Percentiles rank a stretch among this genome's conserved stretches.
phyloP scores from a whole-genome alignment of 1,284 basidiomycete genomes.

The Ceratobasidium sp. region DNA sequence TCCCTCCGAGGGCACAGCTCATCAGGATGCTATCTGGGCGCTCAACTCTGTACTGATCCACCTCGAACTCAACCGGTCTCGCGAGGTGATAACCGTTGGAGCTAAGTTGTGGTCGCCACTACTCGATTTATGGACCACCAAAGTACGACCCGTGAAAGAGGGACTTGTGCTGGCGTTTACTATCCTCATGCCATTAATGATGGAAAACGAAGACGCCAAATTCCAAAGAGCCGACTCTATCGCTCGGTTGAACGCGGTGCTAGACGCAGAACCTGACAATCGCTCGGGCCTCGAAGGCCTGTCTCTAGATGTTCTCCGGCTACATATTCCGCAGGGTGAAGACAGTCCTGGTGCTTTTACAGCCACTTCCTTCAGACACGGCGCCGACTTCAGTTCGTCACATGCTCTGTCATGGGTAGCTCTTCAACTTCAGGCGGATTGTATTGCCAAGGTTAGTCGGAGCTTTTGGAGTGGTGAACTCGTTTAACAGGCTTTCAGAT shows the following conservation, averaged over 20 bases:
- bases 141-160: conserved; percentile 77
- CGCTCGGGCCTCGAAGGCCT: conserved; percentile 63
- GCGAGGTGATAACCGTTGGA: conserved; percentile 71
- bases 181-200: conserved; percentile 79
- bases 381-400: conserved; percentile 75
- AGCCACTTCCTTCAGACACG: conserved; percentile 75
- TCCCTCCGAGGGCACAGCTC: conserved; percentile 77
- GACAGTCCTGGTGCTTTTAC: conserved; percentile 62
- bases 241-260: conserved; percentile 61
- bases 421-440: conserved; percentile 88
- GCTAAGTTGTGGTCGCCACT: conserved; percentile 73
- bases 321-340: conserved; percentile 61
- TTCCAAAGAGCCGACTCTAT: conserved; percentile 58
- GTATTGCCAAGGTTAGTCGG: conserved; percentile 71
- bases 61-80: conserved; percentile 77
- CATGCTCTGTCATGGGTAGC: conserved; percentile 86
- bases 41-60: conserved; percentile 78
- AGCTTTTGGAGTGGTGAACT: background rate
- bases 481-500: conserved; percentile 15
- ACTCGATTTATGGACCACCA: conserved; percentile 79
- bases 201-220: conserved; percentile 53
- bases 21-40: conserved; percentile 77
- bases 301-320: conserved; percentile 72
- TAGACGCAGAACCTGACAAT: conserved; percentile 73
- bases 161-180: conserved; percentile 76